Percentiles rank a stretch among this genome's conserved stretches.
Evolutionary conservation across 331 rosid species (phyloP).

Genomic region (Rosa hybrid): DNA sequence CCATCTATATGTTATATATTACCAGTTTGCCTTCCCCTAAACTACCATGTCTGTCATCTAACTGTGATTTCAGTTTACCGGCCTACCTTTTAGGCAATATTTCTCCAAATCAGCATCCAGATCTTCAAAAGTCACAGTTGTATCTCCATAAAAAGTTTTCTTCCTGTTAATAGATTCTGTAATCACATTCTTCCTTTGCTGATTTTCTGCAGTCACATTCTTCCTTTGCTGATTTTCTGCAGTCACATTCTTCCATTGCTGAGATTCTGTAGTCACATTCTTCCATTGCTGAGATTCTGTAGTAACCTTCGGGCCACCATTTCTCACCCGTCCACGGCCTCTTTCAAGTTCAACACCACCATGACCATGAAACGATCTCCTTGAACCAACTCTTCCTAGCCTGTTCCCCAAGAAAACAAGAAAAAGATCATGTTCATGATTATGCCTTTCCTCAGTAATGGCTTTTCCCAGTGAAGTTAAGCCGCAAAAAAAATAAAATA

Average conservation of each 20-base stretch:
- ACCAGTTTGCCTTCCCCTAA: background rate
- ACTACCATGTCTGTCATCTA: background rate
- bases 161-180: background rate
- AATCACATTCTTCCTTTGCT: background rate
- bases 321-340: constrained; percentile 27
- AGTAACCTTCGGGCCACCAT: constrained; percentile 20
- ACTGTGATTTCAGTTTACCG: constrained; percentile 10
- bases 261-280: background rate
- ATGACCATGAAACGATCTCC: constrained; percentile 9
- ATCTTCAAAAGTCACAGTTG: constrained; percentile 19
- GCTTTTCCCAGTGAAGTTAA: no score
- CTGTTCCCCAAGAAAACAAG: constrained; percentile 13
- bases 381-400: constrained; percentile 10
- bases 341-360: constrained; percentile 22
- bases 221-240: background rate
- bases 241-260: background rate
- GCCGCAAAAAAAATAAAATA: no score
- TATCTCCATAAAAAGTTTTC: background rate
- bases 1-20: background rate
- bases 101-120: constrained; percentile 50
- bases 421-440: background rate
- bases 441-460: background rate
- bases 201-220: background rate
- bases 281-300: background rate
- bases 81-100: constrained; percentile 41